Base-by-base conservation (phyloP, 2,329 filamentous ascomycete species). In the Paracorniculantispora psalliotae region DNA sequence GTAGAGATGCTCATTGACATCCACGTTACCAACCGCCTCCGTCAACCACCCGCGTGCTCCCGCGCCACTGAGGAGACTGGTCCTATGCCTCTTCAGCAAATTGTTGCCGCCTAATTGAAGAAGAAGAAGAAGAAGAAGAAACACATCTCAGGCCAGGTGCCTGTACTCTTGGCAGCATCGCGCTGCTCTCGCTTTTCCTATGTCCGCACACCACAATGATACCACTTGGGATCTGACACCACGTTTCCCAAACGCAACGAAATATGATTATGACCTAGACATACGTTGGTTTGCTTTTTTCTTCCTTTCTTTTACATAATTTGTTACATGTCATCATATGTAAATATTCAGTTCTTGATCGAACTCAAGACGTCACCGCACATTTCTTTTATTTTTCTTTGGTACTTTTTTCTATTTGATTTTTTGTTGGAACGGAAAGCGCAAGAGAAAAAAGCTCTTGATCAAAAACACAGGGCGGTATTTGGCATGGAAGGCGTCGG, bases 1-100 rank as follows among this genome's bases (percentile, higher is more conserved):
- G 78, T 84, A 15, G 77, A 81, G 64, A 75, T 80, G 72, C 73
- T 82, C 28, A 73, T 82, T 19, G 79, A 81, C 52, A 79, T 77
- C 19, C 77, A 82, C 65, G 73, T 72, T 28, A 69, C 75, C 7
- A 72, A 69, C 63, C 71, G 72, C 35, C 65, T 69, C 12, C 70
- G 72, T 8, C 69, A 71, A 25, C 65, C 69, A 5, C 65, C 65
- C 1, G 61, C 66, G 3, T 63, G 63, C 51, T 64, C 60, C 30
- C 63, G 63, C 5, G 61, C 70, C 37, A 63, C 67, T 5, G 71
- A 74, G 33, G 74, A 76, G 57, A 75, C 72, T 8, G 74, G 74
- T 0, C 74, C 74, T 1, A 74, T 76, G 69, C 73, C 73, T 7
- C 59, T 63, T 28, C 65, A 69, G 41, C 62, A 63, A 55, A 35